Percentiles rank a stretch among this genome's conserved stretches.
Evolutionary conservation across 805 yeast species (phyloP).

Genomic region (Pichia ethanolica): DNA sequence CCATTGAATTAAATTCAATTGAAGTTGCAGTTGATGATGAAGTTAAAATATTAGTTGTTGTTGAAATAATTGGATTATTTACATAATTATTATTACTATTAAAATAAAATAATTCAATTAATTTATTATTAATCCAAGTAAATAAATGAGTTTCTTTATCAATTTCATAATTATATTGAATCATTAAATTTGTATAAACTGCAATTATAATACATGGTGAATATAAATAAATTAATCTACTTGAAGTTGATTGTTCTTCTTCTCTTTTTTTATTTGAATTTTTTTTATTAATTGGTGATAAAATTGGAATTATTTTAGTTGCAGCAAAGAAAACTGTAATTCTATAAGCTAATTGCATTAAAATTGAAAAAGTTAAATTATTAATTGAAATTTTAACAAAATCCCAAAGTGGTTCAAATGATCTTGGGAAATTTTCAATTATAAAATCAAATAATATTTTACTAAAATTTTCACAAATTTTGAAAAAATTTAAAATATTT

Average conservation of each 20-base stretch:
- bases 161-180: slow-evolving; percentile 77
- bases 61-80: background rate
- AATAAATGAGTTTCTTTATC: slow-evolving; percentile 42
- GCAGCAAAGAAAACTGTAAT: slow-evolving; percentile 83
- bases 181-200: slow-evolving; percentile 87
- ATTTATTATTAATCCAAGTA: slow-evolving; percentile 25
- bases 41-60: background rate
- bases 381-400: slow-evolving; percentile 42
- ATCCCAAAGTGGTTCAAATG: slow-evolving; percentile 48
- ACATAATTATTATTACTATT: slow-evolving; percentile 1
- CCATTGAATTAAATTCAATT: background rate
- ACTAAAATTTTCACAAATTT: slow-evolving; percentile 19
- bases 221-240: slow-evolving; percentile 69
- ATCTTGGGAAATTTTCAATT: slow-evolving; percentile 46
- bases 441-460: slow-evolving; percentile 31
- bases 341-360: slow-evolving; percentile 77
- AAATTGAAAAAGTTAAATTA: slow-evolving; percentile 73
- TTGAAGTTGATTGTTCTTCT: slow-evolving; percentile 22
- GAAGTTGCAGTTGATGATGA: background rate
- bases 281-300: slow-evolving; percentile 23
- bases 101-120: slow-evolving; percentile 9
- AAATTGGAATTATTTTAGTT: slow-evolving; percentile 78
- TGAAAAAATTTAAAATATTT: slow-evolving; percentile 8
- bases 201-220: slow-evolving; percentile 93
- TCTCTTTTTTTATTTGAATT: slow-evolving; percentile 1